Evolutionary conservation across 1,284 basidiomycete genomes (phyloP).

Genomic region (Flammula alnicola): DNA sequence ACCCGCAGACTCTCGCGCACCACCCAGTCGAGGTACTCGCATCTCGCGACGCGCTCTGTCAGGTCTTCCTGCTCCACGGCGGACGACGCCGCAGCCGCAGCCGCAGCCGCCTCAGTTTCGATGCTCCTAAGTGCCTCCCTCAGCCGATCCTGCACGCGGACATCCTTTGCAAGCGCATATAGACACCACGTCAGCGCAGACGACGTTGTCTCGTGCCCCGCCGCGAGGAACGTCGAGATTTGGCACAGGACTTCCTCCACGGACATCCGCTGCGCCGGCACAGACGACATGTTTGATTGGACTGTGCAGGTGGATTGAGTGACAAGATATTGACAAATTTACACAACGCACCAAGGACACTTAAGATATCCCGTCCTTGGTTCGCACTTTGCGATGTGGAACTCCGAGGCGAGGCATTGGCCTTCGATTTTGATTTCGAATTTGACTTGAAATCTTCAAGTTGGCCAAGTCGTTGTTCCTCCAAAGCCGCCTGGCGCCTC

Average conservation of each 20-base stretch:
- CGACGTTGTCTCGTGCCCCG: conserved; percentile 64
- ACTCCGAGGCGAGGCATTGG: background rate
- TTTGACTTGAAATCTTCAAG: background rate
- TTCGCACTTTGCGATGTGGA: background rate
- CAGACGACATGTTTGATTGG: conserved; percentile 59
- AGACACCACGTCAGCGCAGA: conserved; percentile 77
- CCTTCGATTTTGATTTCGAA: too few relatives aligned
- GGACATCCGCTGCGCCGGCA: conserved; percentile 56
- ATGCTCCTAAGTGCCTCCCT: conserved; percentile 52
- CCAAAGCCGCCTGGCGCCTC: conserved; percentile 33
- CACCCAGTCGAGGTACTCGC: conserved; percentile 45
- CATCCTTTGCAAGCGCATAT: conserved; percentile 62
- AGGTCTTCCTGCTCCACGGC: conserved; percentile 11
- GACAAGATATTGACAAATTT: background rate
- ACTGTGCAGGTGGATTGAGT: conserved; percentile 40
- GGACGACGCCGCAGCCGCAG: background rate
- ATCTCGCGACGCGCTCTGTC: conserved; percentile 16
- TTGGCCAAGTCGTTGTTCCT: background rate
- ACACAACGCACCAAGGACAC: conserved; percentile 53
- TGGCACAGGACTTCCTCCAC: conserved; percentile 73
- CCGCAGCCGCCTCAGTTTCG: conserved; percentile 15
- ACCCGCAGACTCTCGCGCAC: conserved; percentile 71
- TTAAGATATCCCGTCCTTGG: conserved; percentile 49
- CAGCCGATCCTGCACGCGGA: conserved; percentile 58
- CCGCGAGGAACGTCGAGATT: conserved; percentile 79